These are phyloP conservation scores for Candida piceae DNA, from an alignment of 805 yeast genomes.

Conservation along the genomic window DNA sequence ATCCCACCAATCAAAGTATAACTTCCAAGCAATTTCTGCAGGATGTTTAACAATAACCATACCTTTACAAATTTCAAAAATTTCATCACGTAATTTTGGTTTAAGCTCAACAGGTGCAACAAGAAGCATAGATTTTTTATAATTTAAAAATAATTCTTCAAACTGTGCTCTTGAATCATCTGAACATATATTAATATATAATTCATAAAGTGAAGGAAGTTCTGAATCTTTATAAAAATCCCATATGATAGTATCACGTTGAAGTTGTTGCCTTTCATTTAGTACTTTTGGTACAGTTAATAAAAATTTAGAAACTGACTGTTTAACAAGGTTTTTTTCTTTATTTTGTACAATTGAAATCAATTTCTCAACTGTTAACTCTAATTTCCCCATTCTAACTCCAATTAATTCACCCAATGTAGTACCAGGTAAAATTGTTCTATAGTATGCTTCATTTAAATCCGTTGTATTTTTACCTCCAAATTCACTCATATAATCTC, in stretches of 20 bases:
- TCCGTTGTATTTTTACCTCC: constrained; percentile 18
- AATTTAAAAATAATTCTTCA: constrained; percentile 58
- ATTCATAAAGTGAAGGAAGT: constrained; percentile 49
- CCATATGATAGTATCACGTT: constrained; percentile 40
- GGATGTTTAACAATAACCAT: constrained; percentile 65
- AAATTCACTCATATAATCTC: constrained; percentile 36
- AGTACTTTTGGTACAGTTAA: constrained; percentile 42
- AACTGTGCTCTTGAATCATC: constrained; percentile 57
- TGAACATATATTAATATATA: constrained; percentile 48
- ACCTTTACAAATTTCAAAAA: constrained; percentile 59
- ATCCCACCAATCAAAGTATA: constrained; percentile 72
- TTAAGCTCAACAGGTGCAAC: constrained; percentile 46
- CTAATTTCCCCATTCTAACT: constrained; percentile 40
- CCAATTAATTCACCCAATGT: constrained; percentile 50
- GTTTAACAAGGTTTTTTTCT: constrained; percentile 40
- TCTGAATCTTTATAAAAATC: constrained; percentile 44
- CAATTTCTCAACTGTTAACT: constrained; percentile 39
- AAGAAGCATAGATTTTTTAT: constrained; percentile 49
- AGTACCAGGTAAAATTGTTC: constrained; percentile 51
- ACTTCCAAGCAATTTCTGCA: constrained; percentile 63
- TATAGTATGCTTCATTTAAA: constrained; percentile 44
- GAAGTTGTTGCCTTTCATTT: constrained; percentile 35
- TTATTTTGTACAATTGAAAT: constrained; percentile 34
- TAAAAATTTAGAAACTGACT: constrained; percentile 40
- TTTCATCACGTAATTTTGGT: constrained; percentile 32